A percentile compares a stretch with the other conserved stretches of the same genome.
phyloP scores from a whole-genome alignment of 257 asterid species.

The Euphrasia confusa region DNA sequence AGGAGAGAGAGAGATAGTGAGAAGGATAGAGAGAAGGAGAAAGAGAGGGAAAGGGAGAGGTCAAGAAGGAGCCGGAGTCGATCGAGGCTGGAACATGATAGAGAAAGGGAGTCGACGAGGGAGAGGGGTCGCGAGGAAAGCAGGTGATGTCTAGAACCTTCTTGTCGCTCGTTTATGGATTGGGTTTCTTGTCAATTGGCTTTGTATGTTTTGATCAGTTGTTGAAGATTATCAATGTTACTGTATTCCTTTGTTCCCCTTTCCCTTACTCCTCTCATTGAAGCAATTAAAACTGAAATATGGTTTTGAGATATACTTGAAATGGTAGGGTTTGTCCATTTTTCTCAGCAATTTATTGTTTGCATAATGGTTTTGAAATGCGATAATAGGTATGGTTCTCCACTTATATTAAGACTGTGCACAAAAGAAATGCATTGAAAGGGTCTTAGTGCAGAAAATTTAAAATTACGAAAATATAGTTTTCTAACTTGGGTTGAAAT shows the following conservation, averaged over 20 bases:
- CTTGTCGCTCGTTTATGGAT: background rate
- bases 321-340: background rate
- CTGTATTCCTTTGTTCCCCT: background rate
- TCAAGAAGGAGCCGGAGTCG: constrained; percentile 79
- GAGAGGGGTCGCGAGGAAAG: constrained; percentile 78
- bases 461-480: constrained; percentile 46
- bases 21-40: constrained; percentile 35
- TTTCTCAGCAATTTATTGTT: constrained; percentile 11
- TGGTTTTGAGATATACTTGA: background rate
- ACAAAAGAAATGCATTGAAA: constrained; percentile 34
- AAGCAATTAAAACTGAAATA: no score
- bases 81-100: constrained; percentile 43
- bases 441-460: constrained; percentile 48
- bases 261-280: background rate
- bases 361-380: constrained; percentile 17
- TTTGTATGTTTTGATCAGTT: no score
- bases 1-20: constrained; percentile 26
- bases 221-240: no score
- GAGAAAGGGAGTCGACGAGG: constrained; percentile 54
- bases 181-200: no score
- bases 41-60: constrained; percentile 36
- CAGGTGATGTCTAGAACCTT: constrained; percentile 54
- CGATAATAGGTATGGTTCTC: background rate
- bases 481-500: constrained; percentile 94
- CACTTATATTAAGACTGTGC: constrained; percentile 19